Evolutionary conservation across 208 protist genomes (phyloP).

Genomic region (Herpetomonas samuelpessoai): DNA sequence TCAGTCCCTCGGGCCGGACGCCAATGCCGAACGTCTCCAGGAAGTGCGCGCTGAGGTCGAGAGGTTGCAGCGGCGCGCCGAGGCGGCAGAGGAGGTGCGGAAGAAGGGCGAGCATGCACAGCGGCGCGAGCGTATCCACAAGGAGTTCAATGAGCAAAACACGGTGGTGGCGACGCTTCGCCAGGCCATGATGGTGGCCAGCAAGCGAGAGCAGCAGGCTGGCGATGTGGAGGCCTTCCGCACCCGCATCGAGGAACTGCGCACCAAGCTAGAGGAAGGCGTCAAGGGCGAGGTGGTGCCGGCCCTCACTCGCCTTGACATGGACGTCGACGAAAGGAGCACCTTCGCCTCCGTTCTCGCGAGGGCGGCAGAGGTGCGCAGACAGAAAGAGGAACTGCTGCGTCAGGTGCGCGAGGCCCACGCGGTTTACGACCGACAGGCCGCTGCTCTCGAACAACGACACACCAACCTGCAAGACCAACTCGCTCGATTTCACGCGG

Average conservation of each 20-base stretch:
- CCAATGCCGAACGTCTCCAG: slow-evolving; percentile 3
- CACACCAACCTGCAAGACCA: slow-evolving; percentile 18
- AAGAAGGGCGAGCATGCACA: slow-evolving; percentile 31
- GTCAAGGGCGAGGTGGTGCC: slow-evolving; percentile 38
- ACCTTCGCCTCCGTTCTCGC: slow-evolving; percentile 10
- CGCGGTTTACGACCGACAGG: slow-evolving; percentile 28
- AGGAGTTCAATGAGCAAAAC: slow-evolving; percentile 55
- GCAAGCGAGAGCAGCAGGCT: slow-evolving; percentile 29
- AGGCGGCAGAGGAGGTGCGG: slow-evolving; percentile 41
- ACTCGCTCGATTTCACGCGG: slow-evolving; percentile 9
- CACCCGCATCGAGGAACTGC: slow-evolving; percentile 31
- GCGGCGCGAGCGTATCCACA: slow-evolving; percentile 32
- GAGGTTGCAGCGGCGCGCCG: slow-evolving; percentile 44
- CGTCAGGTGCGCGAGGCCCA: slow-evolving; percentile 18
- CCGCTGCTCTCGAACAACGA: slow-evolving; percentile 35
- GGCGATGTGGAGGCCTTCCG: slow-evolving; percentile 43
- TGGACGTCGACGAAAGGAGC: neutral
- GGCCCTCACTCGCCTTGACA: slow-evolving; percentile 16
- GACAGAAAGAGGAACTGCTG: slow-evolving; percentile 27
- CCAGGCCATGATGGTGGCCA: slow-evolving; percentile 47
- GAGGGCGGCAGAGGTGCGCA: slow-evolving; percentile 17
- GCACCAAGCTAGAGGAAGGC: slow-evolving; percentile 17
- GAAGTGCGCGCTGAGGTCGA: slow-evolving; percentile 17
- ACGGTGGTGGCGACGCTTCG: slow-evolving; percentile 36
- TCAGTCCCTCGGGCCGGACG: neutral